phyloP scores from a whole-genome alignment of 345 rosid genomes.

The Arabis alpina region DNA sequence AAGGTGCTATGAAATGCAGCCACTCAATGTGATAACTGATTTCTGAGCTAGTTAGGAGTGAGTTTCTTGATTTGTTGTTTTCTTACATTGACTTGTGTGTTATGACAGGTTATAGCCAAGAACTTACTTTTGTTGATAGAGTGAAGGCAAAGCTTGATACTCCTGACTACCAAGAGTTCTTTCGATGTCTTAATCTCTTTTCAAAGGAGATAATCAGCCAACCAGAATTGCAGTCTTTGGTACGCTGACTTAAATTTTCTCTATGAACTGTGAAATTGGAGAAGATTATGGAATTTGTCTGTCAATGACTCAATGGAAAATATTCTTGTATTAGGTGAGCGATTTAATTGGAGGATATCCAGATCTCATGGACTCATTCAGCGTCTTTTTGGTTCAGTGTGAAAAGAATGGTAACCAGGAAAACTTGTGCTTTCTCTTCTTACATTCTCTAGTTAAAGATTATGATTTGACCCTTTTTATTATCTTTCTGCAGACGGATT shows the following conservation, averaged over 20 bases:
- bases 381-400: conserved; percentile 79
- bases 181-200: conserved; percentile 83
- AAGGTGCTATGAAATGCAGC: conserved; percentile 64
- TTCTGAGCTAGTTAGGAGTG: conserved; percentile 1
- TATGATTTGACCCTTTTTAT: conserved; percentile 25
- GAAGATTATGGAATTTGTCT: neutral
- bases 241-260: conserved; percentile 43
- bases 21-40: neutral
- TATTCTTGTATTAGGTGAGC: conserved; percentile 57
- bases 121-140: conserved; percentile 78
- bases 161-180: conserved; percentile 77
- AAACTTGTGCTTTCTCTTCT: conserved; percentile 33
- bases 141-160: conserved; percentile 75
- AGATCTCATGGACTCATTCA: conserved; percentile 87
- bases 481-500: conserved; percentile 70
- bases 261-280: neutral
- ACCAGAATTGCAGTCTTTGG: conserved; percentile 82
- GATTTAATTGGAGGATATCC: conserved; percentile 79
- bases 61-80: conserved; percentile 4
- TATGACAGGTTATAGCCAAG: conserved; percentile 72
- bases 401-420: conserved; percentile 74
- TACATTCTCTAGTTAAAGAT: neutral
- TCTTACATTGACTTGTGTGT: conserved; percentile 32
- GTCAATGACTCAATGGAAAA: conserved; percentile 20
- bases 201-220: conserved; percentile 82